Evolutionary conservation across 2,329 filamentous ascomycete species (phyloP).

Genomic region (Zelopaecilomyces penicillatus): DNA sequence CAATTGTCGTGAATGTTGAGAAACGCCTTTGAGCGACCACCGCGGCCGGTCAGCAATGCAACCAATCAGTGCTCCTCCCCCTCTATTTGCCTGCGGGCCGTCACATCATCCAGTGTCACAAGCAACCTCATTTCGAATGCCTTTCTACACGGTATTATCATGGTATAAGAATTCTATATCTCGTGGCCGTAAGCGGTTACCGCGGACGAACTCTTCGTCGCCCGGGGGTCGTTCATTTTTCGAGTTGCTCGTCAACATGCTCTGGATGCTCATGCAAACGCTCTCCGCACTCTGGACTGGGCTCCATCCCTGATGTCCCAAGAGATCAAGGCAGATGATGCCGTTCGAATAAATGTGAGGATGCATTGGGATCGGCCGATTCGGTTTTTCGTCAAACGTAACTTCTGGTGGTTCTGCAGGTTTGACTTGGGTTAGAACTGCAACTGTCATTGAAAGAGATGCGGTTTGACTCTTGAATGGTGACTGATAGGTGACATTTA

Average conservation of each 20-base stretch:
- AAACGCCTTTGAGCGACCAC: constrained; percentile 7
- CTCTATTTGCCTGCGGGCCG: no score
- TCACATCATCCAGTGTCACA: no score
- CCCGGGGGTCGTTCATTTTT: constrained; percentile 86
- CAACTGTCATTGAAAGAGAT: background rate
- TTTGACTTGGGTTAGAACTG: background rate
- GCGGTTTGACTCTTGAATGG: background rate
- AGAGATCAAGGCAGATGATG: constrained; percentile 93
- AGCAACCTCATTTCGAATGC: background rate
- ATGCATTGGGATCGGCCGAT: constrained; percentile 77
- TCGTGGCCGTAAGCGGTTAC: constrained; percentile 68
- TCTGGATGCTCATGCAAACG: constrained; percentile 94
- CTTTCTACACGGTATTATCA: constrained; percentile 62
- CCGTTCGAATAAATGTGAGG: constrained; percentile 98
- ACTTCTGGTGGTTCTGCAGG: constrained; percentile 83
- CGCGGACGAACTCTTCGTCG: constrained; percentile 79
- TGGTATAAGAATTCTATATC: constrained; percentile 95
- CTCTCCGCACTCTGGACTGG: constrained; percentile 96
- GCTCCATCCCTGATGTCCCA: constrained; percentile 84
- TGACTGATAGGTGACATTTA: constrained; percentile 30
- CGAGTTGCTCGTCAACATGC: constrained; percentile 92
- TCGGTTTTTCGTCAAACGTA: constrained; percentile 62
- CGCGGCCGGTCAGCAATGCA: constrained; percentile 6
- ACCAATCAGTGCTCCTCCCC: background rate
- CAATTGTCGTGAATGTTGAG: background rate